Evolutionary conservation across 768 basidiomycete species (phyloP), one percentile per base, ranked within the genome.

Genomic region (Gyrodon lividus): DNA sequence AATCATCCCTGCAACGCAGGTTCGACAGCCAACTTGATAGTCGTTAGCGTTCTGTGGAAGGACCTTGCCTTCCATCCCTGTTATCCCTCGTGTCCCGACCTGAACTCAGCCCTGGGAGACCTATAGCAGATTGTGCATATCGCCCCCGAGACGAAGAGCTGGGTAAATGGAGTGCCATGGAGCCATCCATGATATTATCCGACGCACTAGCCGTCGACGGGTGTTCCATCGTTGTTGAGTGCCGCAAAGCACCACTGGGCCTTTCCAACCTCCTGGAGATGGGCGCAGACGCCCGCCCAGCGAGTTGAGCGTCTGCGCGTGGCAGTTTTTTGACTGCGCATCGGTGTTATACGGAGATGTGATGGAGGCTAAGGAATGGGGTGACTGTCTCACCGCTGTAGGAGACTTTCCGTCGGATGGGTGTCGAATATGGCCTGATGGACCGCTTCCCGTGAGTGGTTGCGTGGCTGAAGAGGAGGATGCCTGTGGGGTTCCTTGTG

Each of bases 221-320:
- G 48, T 56, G 59, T 51, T 68, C 66, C 58, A 57, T 54, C 41
- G 70, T 48, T 43, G 62, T 44, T 45, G 62, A 34, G 60, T 67
- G 59, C 62, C 74, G 68, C 74, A 78, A 66, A 69, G 74, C 58
- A 74, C 61, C 69, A 58, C 68, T 70, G 60, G 67, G 69, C 55
- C 67, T 57, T 60, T 69, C 67, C 59, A 57, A 56, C 17, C 70
- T 56, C 52, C 68, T 63, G 39, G 62, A 58, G 65, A 70, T 74
- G 58, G 78, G 82, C 85, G 86, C 86, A 86, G 86, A 84, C 84
- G 80, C 79, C 72, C 82, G 83, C 86, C 84, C 85, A 79, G 84
- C 64, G 51, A 62, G 63, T 61, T 78, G 77, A 76, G 77, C 85
- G 79, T 84, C 86, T 86, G 86, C 86, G 86, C 85, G 80, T 63